phyloP scores from a whole-genome alignment of 2,329 filamentous ascomycete genomes.

The Hansfordia pulvinata region DNA sequence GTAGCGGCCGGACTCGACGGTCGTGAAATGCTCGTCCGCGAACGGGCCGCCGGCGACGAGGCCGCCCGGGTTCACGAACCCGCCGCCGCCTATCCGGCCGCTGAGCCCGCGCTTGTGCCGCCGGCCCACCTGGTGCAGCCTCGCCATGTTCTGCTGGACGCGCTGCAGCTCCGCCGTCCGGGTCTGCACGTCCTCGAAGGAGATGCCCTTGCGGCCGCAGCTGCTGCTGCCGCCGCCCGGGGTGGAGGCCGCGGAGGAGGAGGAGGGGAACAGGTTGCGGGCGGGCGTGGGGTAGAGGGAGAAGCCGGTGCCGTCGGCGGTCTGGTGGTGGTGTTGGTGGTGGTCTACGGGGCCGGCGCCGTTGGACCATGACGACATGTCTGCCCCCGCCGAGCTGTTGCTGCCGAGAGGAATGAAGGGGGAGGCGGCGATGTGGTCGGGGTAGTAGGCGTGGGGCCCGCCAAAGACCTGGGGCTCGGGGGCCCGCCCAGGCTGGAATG shows the following conservation, averaged over 20 bases:
- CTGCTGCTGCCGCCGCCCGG: slow-evolving; percentile 9
- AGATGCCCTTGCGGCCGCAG: slow-evolving; percentile 23
- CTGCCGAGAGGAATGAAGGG: too few species aligned
- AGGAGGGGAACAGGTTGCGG: slow-evolving; percentile 11
- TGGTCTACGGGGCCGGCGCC: too few species aligned
- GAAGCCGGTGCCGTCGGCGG: slow-evolving; percentile 3
- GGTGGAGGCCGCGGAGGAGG: slow-evolving; percentile 12
- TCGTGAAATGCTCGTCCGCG: slow-evolving; percentile 4
- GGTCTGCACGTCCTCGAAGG: slow-evolving; percentile 26
- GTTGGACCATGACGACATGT: too few species aligned
- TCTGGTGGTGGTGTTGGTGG: slow-evolving; percentile 2
- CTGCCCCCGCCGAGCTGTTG: too few species aligned
- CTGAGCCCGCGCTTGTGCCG: slow-evolving; percentile 8
- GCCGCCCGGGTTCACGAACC: too few species aligned
- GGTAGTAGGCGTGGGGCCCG: too few species aligned
- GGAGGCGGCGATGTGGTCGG: too few species aligned
- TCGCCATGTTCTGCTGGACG: slow-evolving; percentile 22
- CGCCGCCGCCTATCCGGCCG: too few species aligned
- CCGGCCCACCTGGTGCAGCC: too few species aligned
- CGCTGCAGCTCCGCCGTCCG: slow-evolving; percentile 29
- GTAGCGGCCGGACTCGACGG: slow-evolving; percentile 14
- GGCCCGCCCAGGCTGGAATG: too few species aligned
- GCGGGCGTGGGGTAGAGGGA: slow-evolving; percentile 4
- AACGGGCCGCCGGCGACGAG: too few species aligned
- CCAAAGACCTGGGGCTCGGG: too few species aligned